Evolutionary conservation across 345 rosid species (phyloP), one percentile per base, ranked within the genome.

Genomic region (Ceriops decandra): DNA sequence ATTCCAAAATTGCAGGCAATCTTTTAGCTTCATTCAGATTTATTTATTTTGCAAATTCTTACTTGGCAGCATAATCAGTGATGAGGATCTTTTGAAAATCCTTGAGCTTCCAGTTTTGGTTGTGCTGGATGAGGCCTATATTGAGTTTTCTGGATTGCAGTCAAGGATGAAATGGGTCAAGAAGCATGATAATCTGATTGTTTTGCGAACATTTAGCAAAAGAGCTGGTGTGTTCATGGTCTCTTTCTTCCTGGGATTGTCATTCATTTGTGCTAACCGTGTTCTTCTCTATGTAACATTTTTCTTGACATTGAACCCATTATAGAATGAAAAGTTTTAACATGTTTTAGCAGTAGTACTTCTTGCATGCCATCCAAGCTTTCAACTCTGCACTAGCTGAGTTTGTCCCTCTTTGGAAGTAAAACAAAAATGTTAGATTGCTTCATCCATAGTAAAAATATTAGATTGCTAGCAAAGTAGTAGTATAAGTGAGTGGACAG

Each of bases 161-260:
- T 91, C 98, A 60, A 82, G 64, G 78, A 89, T 93, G 96, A 86
- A 83, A 77, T 91, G 96, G 98, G 98, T 91, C 77, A 93, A 93
- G 83, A 79, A 88, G 76, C 84, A 91, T 67, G 98, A 93, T 8
- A 93, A 93, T 73, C 74, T 93, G 58, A 89, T 93, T 65, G 97
- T 93, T 70, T 88, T 91, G n/a, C 86, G 96, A 47, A 93, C 98
- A 32, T 93, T 91, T 77, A 93, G 98, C 89, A 93, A 93, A 77
- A 84, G 96, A 88, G 98, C 98, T 62, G 97, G 98, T 93, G 81
- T 63, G 77, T 30, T 57, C 10, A 5, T 57, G n/a, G 56, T 60
- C 64, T 9, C 47, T 63, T 66, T 24, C 59, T 49, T 30, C 7
- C 52, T 35, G 11, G 62, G 30, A 32, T 20, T 60, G 65, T 15